phyloP scores from a whole-genome alignment of 371 early-diverging fungal genomes.

The Mucor irregularis region DNA sequence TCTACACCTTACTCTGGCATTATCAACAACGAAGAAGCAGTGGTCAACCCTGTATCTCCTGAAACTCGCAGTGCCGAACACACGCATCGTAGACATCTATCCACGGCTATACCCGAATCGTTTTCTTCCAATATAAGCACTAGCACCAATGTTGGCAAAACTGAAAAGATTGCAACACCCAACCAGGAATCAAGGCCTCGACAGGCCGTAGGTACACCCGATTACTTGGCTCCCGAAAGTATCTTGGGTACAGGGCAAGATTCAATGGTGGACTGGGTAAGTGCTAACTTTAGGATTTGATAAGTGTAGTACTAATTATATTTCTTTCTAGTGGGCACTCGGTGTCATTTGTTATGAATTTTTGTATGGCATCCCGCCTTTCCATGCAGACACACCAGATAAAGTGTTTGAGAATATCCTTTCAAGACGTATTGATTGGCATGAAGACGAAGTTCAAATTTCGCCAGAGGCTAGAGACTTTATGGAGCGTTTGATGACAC shows the following conservation, averaged over 20 bases:
- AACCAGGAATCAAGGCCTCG: background rate
- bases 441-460: constrained; percentile 66
- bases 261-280: constrained; percentile 89
- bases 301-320: background rate
- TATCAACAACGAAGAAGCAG: constrained; percentile 5
- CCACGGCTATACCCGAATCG: constrained; percentile 21
- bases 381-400: constrained; percentile 80
- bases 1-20: constrained; percentile 17
- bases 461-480: constrained; percentile 86
- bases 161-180: background rate
- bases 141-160: background rate
- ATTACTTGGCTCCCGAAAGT: constrained; percentile 95
- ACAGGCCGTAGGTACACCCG: constrained; percentile 89
- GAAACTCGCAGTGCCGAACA: constrained; percentile 23
- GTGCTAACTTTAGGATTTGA: constrained; percentile 2
- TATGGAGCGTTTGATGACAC: constrained; percentile 79
- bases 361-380: constrained; percentile 84
- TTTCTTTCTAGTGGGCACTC: constrained; percentile 74
- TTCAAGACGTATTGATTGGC: constrained; percentile 71
- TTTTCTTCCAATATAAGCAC: constrained; percentile 8
- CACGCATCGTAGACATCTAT: constrained; percentile 25
- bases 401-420: constrained; percentile 88
- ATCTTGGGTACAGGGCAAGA: constrained; percentile 87
- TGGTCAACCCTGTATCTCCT: constrained; percentile 14
- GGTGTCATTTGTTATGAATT: constrained; percentile 93